Conservation (phyloP, 441 rosid species). For the Bruguiera hainesii region DNA sequence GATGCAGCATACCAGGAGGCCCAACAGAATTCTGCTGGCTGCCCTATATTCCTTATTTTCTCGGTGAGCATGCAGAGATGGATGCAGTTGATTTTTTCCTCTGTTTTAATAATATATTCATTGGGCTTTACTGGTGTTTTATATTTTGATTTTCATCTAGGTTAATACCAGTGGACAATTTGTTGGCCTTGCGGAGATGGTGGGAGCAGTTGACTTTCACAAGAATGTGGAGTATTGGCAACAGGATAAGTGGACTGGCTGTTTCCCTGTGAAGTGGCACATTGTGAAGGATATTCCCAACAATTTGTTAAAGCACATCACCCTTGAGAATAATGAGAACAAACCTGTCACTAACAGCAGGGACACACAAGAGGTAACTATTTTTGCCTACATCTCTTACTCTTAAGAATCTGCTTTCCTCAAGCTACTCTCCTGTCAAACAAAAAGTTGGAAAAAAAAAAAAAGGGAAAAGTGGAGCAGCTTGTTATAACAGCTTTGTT, state of each 20-base stretch:
- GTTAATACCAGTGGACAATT: slow-evolving; percentile 95
- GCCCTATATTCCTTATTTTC: slow-evolving; percentile 78
- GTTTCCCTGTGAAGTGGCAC: slow-evolving; percentile 90
- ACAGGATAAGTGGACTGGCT: slow-evolving; percentile 97
- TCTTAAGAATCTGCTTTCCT: neutral
- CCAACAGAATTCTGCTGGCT: slow-evolving; percentile 59
- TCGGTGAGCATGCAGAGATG: slow-evolving; percentile 52
- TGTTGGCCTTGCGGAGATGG: slow-evolving; percentile 94
- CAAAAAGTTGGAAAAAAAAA: too few species aligned
- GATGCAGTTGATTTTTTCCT: neutral
- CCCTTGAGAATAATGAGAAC: slow-evolving; percentile 89
- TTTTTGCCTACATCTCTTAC: neutral
- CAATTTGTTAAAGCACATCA: slow-evolving; percentile 77
- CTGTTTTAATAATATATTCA: neutral
- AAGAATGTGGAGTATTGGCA: slow-evolving; percentile 88
- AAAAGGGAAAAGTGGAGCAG: neutral
- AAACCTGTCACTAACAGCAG: slow-evolving; percentile 94
- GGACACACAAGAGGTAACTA: slow-evolving; percentile 86
- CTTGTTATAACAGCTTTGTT: neutral
- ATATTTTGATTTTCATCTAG: slow-evolving; percentile 25
- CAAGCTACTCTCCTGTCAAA: neutral
- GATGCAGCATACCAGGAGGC: slow-evolving; percentile 86
- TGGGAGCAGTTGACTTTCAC: slow-evolving; percentile 80
- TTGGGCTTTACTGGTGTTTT: neutral
- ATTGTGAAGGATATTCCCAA: slow-evolving; percentile 93